Evolutionary conservation across 148 eudicot species (phyloP).

Genomic region (Pouteria glomerata): DNA sequence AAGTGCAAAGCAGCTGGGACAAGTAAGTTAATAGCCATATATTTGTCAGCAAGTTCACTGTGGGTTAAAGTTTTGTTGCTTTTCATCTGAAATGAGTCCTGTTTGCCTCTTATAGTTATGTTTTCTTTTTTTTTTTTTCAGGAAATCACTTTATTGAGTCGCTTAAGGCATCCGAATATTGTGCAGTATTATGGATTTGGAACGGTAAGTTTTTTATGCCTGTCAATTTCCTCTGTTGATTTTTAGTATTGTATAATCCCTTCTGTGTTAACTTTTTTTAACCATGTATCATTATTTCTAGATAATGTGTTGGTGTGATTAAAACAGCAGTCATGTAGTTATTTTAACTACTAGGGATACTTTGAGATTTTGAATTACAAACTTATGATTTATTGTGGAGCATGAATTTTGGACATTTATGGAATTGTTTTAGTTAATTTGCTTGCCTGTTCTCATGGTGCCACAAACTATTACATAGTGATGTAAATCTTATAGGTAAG

Average conservation of each 20-base stretch:
- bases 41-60: too few relatives aligned
- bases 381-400: too few relatives aligned
- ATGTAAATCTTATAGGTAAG: neutral
- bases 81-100: neutral
- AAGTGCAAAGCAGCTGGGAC: constrained; percentile 92
- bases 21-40: constrained; percentile 58
- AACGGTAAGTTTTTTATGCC: constrained; percentile 52
- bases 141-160: constrained; percentile 81
- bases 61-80: neutral
- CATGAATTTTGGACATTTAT: neutral
- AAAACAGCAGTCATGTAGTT: too few relatives aligned
- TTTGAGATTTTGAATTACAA: too few relatives aligned
- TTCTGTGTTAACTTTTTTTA: too few relatives aligned
- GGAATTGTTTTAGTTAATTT: neutral
- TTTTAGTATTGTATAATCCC: too few relatives aligned
- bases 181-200: constrained; percentile 96
- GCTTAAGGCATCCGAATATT: constrained; percentile 82
- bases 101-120: neutral
- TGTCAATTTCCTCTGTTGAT: neutral
- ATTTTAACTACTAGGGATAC: too few relatives aligned
- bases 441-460: neutral
- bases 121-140: constrained; percentile 19
- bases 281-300: too few relatives aligned
- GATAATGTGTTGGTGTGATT: too few relatives aligned
- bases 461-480: neutral